Percentiles rank a stretch among this genome's conserved stretches.
phyloP scores from a whole-genome alignment of 441 rosid genomes.

The Populus trichocarpa region DNA sequence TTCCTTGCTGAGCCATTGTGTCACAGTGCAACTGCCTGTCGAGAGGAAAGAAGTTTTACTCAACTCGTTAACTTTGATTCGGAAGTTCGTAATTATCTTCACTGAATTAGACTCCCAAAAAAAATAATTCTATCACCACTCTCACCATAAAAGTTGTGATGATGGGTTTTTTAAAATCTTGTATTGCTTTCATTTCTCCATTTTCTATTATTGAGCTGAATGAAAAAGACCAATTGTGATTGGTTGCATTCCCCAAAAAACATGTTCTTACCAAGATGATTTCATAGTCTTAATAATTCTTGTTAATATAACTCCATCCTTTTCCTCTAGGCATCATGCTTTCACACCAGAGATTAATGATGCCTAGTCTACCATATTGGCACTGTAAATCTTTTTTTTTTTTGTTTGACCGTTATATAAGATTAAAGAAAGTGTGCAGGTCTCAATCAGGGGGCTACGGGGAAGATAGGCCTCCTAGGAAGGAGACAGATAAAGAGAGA shows the following conservation, averaged over 20 bases:
- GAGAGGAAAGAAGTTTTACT: neutral
- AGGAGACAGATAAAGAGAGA: neutral
- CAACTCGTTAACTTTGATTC: neutral
- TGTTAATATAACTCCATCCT: neutral
- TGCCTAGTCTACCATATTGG: neutral
- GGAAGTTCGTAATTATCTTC: neutral
- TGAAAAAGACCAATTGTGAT: neutral
- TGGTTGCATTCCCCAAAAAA: conserved; percentile 1
- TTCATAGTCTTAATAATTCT: neutral
- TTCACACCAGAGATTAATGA: neutral
- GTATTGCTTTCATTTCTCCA: conserved; percentile 5
- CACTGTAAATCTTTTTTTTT: neutral
- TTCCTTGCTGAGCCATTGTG: neutral
- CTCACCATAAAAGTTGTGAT: neutral
- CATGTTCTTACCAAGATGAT: neutral
- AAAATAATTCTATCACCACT: conserved; percentile 7
- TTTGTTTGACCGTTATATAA: neutral
- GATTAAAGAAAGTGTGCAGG: neutral
- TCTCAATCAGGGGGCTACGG: neutral
- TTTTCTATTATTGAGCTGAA: neutral
- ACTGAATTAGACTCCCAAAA: conserved; percentile 8
- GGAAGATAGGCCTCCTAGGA: neutral
- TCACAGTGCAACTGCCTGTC: neutral
- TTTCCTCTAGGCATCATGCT: neutral
- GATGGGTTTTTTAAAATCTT: neutral